Base-by-base conservation (phyloP, 805 yeast species). In the Sugiyamaella mastotermitis region DNA sequence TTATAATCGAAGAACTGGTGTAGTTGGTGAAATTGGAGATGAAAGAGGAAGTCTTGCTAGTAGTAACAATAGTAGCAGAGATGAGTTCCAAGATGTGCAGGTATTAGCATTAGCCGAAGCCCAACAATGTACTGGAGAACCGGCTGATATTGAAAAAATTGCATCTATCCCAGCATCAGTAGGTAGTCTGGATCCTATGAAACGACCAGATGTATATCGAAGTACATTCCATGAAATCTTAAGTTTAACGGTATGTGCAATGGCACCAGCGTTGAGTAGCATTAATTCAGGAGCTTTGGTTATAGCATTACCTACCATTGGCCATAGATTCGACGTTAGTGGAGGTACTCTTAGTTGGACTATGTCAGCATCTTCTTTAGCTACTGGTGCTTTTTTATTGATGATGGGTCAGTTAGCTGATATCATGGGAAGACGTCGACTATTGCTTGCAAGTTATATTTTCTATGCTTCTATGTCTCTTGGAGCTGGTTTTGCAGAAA, bases 301-400 rank as follows among this genome's bases (percentile, higher is more conserved):
- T 34, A 50, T 65, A 4, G 57, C 68, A 17, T 50, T 69, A 16
- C 51, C 59, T 10, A 49, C 52, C 11, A 55, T 64, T 1, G 63
- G 66, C n/a, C 48, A 50, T 8, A 48, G 58, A 34, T 69, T 69
- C 40, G 37, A 50, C 15, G 55, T 63, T n/a, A 33, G 49, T 11
- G 72, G 71, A 28, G 70, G 71, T 34, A 44, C 53, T 26, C 45
- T 69, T 17, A 62, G 72, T 3, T 69, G 74, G 74, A 56, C 63
- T 14, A 61, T 62, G n/a, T 56, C 66, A 5, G 53, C 68, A 21
- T 61, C 66, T 13, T 55, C 53, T 31, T 50, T 69, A n/a, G 69
- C 71, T 3, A 58, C 64, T 37, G 74, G 74, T 8, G 55, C 71
- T 3, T 59, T 64, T 28, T 49, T 69, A 19, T 50, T 69, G n/a